These are phyloP conservation scores for Penicillium bialowiezense DNA, from an alignment of 495 filamentous ascomycete species.

Conservation along the genomic window DNA sequence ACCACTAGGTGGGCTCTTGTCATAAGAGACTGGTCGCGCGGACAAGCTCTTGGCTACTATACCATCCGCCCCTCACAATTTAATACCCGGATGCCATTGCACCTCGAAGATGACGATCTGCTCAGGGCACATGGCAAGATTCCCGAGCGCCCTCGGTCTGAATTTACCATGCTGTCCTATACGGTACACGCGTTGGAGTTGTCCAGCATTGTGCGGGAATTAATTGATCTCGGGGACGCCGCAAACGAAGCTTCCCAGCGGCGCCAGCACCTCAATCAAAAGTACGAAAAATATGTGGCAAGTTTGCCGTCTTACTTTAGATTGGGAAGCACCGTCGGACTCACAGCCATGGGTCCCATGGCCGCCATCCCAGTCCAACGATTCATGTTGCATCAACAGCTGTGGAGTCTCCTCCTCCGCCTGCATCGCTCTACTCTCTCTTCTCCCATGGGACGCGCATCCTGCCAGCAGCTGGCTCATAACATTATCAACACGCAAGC, in stretches of 20 bases:
- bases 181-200: too few species aligned
- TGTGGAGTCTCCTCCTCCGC: constrained; percentile 29
- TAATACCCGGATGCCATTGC: too few species aligned
- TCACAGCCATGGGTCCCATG: constrained; percentile 17
- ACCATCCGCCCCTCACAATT: too few species aligned
- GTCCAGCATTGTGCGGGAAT: too few species aligned
- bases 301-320: constrained; percentile 23
- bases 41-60: too few species aligned
- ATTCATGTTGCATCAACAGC: constrained; percentile 32
- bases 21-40: too few species aligned
- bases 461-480: constrained; percentile 23
- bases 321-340: constrained; percentile 22
- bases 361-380: constrained; percentile 27
- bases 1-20: too few species aligned
- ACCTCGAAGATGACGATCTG: too few species aligned
- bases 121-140: too few species aligned
- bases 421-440: constrained; percentile 21
- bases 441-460: constrained; percentile 13
- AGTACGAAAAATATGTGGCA: constrained; percentile 23
- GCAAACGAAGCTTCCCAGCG: neutral
- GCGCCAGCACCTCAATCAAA: constrained; percentile 5
- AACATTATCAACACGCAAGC: constrained; percentile 25
- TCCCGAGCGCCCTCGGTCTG: too few species aligned
- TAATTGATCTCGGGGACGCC: too few species aligned
- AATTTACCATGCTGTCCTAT: too few species aligned